phyloP scores from a whole-genome alignment of 192 early-diverging fungal species.

The Podila minutissima region DNA sequence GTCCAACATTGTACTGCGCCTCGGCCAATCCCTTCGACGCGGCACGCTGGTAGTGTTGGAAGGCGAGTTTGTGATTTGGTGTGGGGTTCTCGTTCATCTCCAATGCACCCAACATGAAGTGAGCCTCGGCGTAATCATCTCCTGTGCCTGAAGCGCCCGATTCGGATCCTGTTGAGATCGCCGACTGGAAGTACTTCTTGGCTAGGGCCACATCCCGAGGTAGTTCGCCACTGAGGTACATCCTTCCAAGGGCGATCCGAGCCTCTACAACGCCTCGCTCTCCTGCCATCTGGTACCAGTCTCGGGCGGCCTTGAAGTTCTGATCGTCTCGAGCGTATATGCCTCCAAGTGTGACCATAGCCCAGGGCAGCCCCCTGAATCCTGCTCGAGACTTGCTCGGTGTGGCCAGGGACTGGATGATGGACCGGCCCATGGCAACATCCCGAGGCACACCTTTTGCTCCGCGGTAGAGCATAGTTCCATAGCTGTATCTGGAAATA shows the following conservation, averaged over 20 bases:
- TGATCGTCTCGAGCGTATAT: constrained; percentile 56
- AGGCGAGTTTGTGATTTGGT: constrained; percentile 47
- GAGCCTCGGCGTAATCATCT: constrained; percentile 22
- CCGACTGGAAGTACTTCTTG: constrained; percentile 53
- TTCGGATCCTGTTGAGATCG: constrained; percentile 17
- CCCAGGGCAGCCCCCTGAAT: constrained; percentile 53
- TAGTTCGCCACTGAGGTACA: constrained; percentile 44
- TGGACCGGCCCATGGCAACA: constrained; percentile 39
- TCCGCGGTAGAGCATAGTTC: constrained; percentile 58
- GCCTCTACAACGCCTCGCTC: constrained; percentile 47
- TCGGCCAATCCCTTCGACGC: constrained; percentile 60
- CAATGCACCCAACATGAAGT: constrained; percentile 28
- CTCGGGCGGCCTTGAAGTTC: constrained; percentile 48
- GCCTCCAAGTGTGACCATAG: constrained; percentile 55
- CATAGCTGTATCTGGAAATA: constrained; percentile 55
- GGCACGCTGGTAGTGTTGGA: constrained; percentile 61
- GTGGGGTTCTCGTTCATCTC: constrained; percentile 22
- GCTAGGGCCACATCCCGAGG: constrained; percentile 25
- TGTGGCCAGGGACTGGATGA: constrained; percentile 52
- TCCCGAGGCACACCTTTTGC: constrained; percentile 50
- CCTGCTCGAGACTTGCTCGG: background rate
- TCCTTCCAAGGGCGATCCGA: constrained; percentile 51
- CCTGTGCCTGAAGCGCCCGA: background rate
- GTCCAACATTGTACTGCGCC: constrained; percentile 64
- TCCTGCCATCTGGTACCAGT: constrained; percentile 57